Percentiles rank a stretch among this genome's conserved stretches.
These are phyloP conservation scores for Priceomyces melissophilus DNA, from an alignment of 805 yeast species.

Conservation along the genomic window DNA sequence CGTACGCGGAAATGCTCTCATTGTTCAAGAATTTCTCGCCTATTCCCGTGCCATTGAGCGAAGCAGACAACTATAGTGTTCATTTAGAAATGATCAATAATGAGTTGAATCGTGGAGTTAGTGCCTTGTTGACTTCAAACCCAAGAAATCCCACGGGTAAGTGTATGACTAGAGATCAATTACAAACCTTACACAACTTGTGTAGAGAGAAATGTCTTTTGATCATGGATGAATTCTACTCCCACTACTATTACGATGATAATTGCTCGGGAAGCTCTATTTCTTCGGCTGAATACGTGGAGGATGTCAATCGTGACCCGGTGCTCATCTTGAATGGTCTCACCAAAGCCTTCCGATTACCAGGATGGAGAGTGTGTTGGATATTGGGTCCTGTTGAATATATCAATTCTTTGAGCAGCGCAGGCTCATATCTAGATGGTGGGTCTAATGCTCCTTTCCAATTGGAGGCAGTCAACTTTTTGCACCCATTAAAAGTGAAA, in stretches of 20 bases:
- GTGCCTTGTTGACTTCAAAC: constrained; percentile 56
- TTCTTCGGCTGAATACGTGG: constrained; percentile 48
- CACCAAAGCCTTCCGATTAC: constrained; percentile 58
- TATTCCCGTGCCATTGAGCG: constrained; percentile 58
- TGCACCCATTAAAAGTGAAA: constrained; percentile 48
- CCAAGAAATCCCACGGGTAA: constrained; percentile 64
- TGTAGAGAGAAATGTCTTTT: constrained; percentile 53
- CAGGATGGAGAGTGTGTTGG: constrained; percentile 68
- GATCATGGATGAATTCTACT: constrained; percentile 63
- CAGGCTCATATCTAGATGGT: constrained; percentile 60
- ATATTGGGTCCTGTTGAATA: constrained; percentile 60
- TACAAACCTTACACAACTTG: constrained; percentile 47
- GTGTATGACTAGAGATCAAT: constrained; percentile 46
- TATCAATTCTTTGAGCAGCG: constrained; percentile 51
- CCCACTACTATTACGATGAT: constrained; percentile 55
- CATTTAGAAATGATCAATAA: constrained; percentile 50
- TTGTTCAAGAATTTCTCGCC: constrained; percentile 61
- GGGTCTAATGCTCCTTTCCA: constrained; percentile 63
- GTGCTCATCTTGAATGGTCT: constrained; percentile 59
- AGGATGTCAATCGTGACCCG: constrained; percentile 56
- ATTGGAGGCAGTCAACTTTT: constrained; percentile 53
- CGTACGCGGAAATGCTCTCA: constrained; percentile 63
- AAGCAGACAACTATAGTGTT: constrained; percentile 53
- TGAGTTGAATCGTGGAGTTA: constrained; percentile 55
- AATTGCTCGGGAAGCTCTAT: constrained; percentile 51